Base-by-base conservation (phyloP, 139 green algal genomes). In the Tetraselmis striata region DNA sequence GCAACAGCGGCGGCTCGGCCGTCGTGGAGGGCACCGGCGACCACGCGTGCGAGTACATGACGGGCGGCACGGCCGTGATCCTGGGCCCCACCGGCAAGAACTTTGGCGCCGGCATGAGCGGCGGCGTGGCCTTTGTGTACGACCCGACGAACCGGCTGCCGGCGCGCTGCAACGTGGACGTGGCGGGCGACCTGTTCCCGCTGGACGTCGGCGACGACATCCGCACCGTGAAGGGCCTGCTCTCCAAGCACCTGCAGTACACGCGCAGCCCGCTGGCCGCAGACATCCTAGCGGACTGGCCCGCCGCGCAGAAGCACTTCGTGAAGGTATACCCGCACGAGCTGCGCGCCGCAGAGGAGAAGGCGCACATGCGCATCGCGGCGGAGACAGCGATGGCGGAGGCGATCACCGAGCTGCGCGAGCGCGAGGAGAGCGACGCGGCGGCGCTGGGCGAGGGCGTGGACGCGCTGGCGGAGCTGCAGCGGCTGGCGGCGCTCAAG, bases 11-110 rank as follows among this genome's bases (percentile, higher is more conserved):
- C 30, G 95, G 95, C 1, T 81, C 82, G 1, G 93, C 94, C 23
- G 95, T 98, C 23, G 96, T 98, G 29, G 95, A 98, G 91, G 94
- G 95, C 82, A 67, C 45, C 5, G 45, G 95, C 29, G 95, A 98
- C 86, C 95, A 98, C 88, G 95, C 85, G 26, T 95, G 88, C 84
- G 95, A 98, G 90, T 98, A 98, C 93, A 98, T 98, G 95, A 98
- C 95, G 0, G 95, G 95, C 29, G 95, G 95, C 77, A 89, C 90
- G 2, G 90, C 91, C 0, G 90, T 98, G 79, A 91, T 98, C 28
- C 92, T 98, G 75, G 95, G 95, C 28, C 76, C 79, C 31, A 95
- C 90, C 5, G 95, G 95, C 75, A 95, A 95, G 85, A 98, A 98
- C 90, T 98, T 99, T 89, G 96, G 92, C 1, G 95, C 95, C 1